Conservation (phyloP, 768 basidiomycete genomes). For the Harrya chromipes region DNA sequence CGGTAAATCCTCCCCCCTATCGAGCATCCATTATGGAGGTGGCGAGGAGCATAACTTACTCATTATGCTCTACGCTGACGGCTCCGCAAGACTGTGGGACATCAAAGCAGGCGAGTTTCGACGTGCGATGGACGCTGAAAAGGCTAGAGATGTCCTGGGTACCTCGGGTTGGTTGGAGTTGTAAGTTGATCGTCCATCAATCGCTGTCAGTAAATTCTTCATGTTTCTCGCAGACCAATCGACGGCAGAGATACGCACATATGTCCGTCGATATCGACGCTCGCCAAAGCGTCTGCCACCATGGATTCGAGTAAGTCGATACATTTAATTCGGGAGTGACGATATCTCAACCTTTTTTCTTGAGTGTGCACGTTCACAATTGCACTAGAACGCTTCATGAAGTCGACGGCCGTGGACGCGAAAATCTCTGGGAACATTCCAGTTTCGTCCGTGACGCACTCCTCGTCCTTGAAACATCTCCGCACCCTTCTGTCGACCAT, state of each 20-base stretch:
- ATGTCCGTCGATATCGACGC: constrained; percentile 23
- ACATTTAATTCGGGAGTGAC: constrained; percentile 11
- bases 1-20: constrained; percentile 67
- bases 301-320: constrained; percentile 24
- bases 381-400: constrained; percentile 50
- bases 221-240: constrained; percentile 18
- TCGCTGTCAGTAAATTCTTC: not conserved
- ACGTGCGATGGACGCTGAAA: constrained; percentile 74
- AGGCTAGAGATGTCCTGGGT: constrained; percentile 68
- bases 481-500: constrained; percentile 60
- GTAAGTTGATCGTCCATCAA: constrained; percentile 38
- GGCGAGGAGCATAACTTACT: constrained; percentile 53
- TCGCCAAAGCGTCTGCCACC: constrained; percentile 17
- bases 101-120: constrained; percentile 78
- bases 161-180: constrained; percentile 73
- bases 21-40: constrained; percentile 58
- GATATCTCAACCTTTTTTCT: constrained; percentile 19
- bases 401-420: constrained; percentile 45
- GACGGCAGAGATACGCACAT: constrained; percentile 26
- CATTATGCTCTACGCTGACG: constrained; percentile 71
- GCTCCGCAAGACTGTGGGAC: constrained; percentile 85
- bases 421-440: constrained; percentile 49
- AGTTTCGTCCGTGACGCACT: constrained; percentile 34
- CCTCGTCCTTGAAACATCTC: constrained; percentile 51
- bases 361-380: constrained; percentile 50